These are phyloP conservation scores for Neckera pumila DNA, from an alignment of 225 moss, liverwort and hornwort genomes.

Conservation along the genomic window DNA sequence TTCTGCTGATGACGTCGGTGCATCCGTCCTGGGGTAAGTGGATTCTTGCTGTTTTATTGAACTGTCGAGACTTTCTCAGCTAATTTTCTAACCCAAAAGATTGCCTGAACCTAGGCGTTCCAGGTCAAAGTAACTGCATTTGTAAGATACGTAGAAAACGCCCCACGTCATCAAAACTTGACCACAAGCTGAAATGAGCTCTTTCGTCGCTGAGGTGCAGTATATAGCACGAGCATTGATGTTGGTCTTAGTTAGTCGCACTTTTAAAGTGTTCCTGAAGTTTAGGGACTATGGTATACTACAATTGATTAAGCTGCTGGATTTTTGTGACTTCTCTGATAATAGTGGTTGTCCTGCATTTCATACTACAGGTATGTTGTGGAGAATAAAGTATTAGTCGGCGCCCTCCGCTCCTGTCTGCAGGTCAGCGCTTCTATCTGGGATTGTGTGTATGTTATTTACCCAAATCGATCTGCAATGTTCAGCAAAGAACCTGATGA, in stretches of 20 bases:
- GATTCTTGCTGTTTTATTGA: not conserved
- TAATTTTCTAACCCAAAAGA: not conserved
- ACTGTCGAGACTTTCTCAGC: not conserved
- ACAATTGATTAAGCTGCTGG: not conserved
- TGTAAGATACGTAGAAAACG: not conserved
- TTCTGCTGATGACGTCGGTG: conserved; percentile 81
- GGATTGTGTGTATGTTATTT: not conserved
- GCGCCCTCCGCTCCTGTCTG: conserved; percentile 54
- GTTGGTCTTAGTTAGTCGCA: not conserved
- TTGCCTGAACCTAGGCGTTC: not conserved
- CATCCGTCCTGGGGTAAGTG: conserved; percentile 64
- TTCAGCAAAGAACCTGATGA: conserved; percentile 28
- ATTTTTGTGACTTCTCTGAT: conserved; percentile 1
- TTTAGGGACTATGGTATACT: not conserved
- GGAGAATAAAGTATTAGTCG: conserved; percentile 71
- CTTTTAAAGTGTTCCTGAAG: not conserved
- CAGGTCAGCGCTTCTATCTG: conserved; percentile 43
- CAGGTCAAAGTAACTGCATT: not conserved
- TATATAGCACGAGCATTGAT: not conserved
- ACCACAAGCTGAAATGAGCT: not conserved
- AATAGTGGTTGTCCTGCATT: not conserved
- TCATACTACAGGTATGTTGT: conserved; percentile 65
- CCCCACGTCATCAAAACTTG: not conserved
- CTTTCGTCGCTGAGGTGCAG: not conserved
- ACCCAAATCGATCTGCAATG: not conserved